Conservation (phyloP, 208 protist genomes). For the Naegleria fowleri region DNA sequence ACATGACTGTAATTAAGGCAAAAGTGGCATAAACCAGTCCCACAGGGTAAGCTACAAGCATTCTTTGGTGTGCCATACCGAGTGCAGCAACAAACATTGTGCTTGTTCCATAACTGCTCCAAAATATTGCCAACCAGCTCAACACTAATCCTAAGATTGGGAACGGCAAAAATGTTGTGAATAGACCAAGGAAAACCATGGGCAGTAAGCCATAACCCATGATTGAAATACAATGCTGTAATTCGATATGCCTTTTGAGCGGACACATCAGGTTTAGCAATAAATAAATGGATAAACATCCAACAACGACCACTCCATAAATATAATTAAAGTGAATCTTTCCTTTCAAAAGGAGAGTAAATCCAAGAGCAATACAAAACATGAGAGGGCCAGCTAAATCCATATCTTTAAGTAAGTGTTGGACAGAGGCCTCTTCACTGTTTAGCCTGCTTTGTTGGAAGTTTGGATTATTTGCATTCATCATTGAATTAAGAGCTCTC, state of each 20-base stretch:
- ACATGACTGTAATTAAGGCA: conserved; percentile 29
- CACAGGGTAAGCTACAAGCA: conserved; percentile 17
- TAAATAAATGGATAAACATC: conserved; percentile 25
- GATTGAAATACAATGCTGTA: not conserved
- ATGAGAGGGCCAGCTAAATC: conserved; percentile 25
- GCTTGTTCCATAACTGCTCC: not conserved
- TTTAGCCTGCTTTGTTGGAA: not conserved
- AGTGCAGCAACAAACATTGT: conserved; percentile 7
- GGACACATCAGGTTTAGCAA: conserved; percentile 30
- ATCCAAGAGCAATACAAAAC: conserved; percentile 24
- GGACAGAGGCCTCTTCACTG: not conserved
- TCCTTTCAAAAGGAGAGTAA: conserved; percentile 23
- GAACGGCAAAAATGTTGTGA: not conserved
- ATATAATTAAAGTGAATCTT: conserved; percentile 33
- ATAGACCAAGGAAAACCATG: not conserved
- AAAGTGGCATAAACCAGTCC: conserved; percentile 20
- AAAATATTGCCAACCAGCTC: not conserved
- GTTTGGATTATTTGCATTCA: not conserved
- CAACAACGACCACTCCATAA: conserved; percentile 27
- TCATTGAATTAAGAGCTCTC: not conserved
- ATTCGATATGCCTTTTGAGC: not conserved
- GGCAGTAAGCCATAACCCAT: conserved; percentile 27
- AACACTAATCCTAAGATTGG: not conserved
- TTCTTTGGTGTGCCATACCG: not conserved
- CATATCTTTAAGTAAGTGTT: conserved; percentile 23